Evolutionary conservation across 2,329 filamentous ascomycete genomes (phyloP).

Genomic region (Aspergillus quadricinctus): DNA sequence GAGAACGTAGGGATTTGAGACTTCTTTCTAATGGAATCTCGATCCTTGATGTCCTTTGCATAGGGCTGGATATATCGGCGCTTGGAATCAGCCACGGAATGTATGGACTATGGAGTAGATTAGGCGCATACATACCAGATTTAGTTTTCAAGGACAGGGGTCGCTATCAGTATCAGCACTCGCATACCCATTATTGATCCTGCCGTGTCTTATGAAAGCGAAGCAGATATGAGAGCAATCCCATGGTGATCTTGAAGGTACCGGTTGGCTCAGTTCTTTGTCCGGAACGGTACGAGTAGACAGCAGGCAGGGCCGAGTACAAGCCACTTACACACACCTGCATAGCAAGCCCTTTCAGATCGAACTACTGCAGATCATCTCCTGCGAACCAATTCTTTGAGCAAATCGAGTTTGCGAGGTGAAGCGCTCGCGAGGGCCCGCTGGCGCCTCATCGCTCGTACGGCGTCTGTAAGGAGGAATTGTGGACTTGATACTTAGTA

Average conservation of each 20-base stretch:
- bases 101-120: not conserved
- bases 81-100: not conserved
- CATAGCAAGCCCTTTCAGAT: not conserved
- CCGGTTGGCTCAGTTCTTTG: not conserved
- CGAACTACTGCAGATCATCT: not conserved
- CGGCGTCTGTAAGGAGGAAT: not conserved
- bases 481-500: not conserved
- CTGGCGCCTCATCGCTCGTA: not conserved
- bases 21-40: not conserved
- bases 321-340: not conserved
- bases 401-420: not conserved
- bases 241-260: not conserved
- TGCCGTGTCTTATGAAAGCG: not conserved
- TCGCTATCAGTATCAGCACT: not conserved
- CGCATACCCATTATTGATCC: not conserved
- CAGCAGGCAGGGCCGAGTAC: not conserved
- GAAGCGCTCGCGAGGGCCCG: not conserved
- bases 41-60: not conserved
- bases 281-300: not conserved
- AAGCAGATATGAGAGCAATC: not conserved
- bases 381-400: not conserved
- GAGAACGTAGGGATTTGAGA: not conserved
- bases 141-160: not conserved
- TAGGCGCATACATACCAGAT: not conserved
- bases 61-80: not conserved